Conservation (phyloP, 2,329 filamentous ascomycete genomes). For the Parastagonospora nodorum region DNA sequence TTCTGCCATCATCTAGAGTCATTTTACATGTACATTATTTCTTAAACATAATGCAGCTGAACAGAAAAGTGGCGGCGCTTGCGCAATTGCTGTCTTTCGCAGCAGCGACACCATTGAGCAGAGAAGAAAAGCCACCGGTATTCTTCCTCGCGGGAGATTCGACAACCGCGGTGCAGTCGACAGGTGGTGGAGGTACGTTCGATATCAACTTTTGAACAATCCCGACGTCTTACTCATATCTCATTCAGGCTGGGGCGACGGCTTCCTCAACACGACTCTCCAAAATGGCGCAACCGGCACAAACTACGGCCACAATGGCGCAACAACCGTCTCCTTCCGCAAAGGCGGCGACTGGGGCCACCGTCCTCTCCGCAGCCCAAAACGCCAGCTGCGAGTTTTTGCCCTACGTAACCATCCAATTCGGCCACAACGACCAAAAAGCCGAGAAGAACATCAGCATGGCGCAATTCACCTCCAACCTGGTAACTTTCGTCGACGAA, state of each 20-base stretch:
- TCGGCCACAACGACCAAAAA: constrained; percentile 67
- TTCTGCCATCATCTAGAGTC: too few relatives aligned
- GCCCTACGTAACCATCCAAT: constrained; percentile 61
- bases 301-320: constrained; percentile 60
- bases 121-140: constrained; percentile 16
- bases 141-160: constrained; percentile 46
- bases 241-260: constrained; percentile 59
- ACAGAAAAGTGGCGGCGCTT: too few relatives aligned
- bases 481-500: constrained; percentile 50
- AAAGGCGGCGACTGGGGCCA: constrained; percentile 59
- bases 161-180: constrained; percentile 38
- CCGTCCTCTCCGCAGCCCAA: constrained; percentile 51
- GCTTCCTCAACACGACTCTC: constrained; percentile 58
- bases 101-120: too few relatives aligned
- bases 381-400: constrained; percentile 42
- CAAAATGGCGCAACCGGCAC: constrained; percentile 54
- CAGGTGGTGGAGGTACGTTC: constrained; percentile 21
- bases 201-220: neutral
- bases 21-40: too few relatives aligned
- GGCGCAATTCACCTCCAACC: constrained; percentile 55
- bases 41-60: too few relatives aligned
- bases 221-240: neutral
- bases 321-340: constrained; percentile 62
- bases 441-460: constrained; percentile 51
- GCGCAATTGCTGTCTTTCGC: too few relatives aligned